A percentile compares a stretch with the other conserved stretches of the same genome.
Conservation (phyloP, 1,139 yeast genomes). For the Candida buenavistaensis region DNA sequence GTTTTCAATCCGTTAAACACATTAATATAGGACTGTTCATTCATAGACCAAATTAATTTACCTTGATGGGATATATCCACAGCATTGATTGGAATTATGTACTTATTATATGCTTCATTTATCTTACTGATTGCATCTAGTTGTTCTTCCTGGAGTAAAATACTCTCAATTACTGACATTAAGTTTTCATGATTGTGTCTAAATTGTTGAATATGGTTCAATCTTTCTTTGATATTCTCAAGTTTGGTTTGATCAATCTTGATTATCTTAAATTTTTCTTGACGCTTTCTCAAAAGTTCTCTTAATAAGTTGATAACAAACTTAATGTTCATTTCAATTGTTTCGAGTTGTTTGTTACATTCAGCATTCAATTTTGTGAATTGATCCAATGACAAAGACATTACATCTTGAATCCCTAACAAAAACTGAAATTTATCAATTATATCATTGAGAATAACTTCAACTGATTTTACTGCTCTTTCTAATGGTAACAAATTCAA, state of each 20-base stretch:
- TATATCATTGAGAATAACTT: conserved; percentile 48
- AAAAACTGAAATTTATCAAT: conserved; percentile 22
- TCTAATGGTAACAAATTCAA: conserved; percentile 63
- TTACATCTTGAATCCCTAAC: conserved; percentile 23
- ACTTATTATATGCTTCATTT: conserved; percentile 32
- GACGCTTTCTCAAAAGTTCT: conserved; percentile 72
- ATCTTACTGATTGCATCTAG: conserved; percentile 21
- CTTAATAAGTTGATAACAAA: conserved; percentile 54
- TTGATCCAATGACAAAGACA: conserved; percentile 25
- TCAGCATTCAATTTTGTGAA: conserved; percentile 22
- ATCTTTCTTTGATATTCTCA: conserved; percentile 42
- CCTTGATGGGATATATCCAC: conserved; percentile 38
- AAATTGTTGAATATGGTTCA: conserved; percentile 47
- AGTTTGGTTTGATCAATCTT: conserved; percentile 52
- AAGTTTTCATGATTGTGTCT: conserved; percentile 58
- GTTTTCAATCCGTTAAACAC: conserved; percentile 23
- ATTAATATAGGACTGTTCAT: conserved; percentile 28
- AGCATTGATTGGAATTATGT: conserved; percentile 27
- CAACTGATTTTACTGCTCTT: conserved; percentile 64
- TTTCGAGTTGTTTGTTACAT: conserved; percentile 21
- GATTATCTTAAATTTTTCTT: conserved; percentile 69
- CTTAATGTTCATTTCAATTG: conserved; percentile 37
- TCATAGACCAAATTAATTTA: conserved; percentile 31
- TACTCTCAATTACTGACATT: conserved; percentile 35
- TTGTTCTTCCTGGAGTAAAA: conserved; percentile 19